Conservation (phyloP, 2,329 filamentous ascomycete genomes). For the Aspergillus floridensis region DNA sequence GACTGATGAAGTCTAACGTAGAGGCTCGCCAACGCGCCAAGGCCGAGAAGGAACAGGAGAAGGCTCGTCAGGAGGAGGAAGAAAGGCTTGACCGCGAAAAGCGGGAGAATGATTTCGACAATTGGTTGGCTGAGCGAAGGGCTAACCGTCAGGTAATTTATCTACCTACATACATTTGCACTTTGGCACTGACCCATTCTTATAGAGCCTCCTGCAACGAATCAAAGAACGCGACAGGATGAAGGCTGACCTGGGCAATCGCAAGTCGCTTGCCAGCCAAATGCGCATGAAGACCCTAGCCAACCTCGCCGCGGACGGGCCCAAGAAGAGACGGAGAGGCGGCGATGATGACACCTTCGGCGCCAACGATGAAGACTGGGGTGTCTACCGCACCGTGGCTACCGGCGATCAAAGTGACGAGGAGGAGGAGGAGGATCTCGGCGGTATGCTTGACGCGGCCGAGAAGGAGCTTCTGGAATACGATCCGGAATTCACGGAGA, state of each 20-base stretch:
- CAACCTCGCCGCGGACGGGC: constrained; percentile 87
- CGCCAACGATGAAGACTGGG: constrained; percentile 97
- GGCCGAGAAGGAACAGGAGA: constrained; percentile 91
- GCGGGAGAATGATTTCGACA: constrained; percentile 77
- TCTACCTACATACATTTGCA: not conserved
- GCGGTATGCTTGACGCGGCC: constrained; percentile 67
- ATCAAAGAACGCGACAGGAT: constrained; percentile 93
- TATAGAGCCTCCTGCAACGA: constrained; percentile 66
- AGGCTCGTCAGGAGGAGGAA: constrained; percentile 77
- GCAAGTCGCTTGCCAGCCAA: constrained; percentile 92
- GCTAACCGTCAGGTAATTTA: constrained; percentile 58
- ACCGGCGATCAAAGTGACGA: constrained; percentile 78
- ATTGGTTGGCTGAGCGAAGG: constrained; percentile 81
- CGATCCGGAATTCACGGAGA: constrained; percentile 85
- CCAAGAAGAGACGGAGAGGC: constrained; percentile 78
- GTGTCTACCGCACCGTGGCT: constrained; percentile 89
- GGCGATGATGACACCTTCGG: constrained; percentile 96
- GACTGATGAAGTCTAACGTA: constrained; percentile 89
- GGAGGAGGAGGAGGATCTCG: constrained; percentile 86
- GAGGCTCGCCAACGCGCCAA: constrained; percentile 92
- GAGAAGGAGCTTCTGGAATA: constrained; percentile 83
- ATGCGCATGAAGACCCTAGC: constrained; percentile 98
- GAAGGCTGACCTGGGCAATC: constrained; percentile 91
- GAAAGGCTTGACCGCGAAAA: constrained; percentile 79
- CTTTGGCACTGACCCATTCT: constrained; percentile 23